These are phyloP conservation scores for Amanita brunnescens DNA, from an alignment of 768 basidiomycete species.

Conservation along the genomic window DNA sequence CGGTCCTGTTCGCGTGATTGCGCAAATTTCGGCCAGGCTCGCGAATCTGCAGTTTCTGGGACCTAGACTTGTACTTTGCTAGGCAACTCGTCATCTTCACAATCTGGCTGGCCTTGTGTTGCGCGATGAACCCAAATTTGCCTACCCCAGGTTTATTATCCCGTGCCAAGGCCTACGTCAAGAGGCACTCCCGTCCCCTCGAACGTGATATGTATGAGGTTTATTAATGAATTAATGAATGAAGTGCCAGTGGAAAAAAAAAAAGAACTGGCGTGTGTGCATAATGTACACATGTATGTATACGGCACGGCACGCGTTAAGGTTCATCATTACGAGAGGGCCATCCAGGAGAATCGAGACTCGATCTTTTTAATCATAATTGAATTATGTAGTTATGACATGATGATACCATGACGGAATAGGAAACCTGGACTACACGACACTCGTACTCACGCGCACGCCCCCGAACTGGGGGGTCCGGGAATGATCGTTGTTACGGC, in stretches of 20 bases:
- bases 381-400: no score
- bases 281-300: neutral
- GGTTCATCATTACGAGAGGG: neutral
- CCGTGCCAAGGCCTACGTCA: no score
- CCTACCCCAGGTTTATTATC: neutral
- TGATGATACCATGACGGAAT: neutral
- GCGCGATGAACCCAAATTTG: neutral
- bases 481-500: neutral
- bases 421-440: neutral
- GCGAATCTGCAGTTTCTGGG: neutral
- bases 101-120: neutral
- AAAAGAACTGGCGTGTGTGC: no score
- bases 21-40: neutral
- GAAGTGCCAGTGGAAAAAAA: no score
- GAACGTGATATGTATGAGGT: no score
- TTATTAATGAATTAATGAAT: no score
- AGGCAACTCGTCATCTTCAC: neutral
- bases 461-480: neutral
- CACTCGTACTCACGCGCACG: neutral
- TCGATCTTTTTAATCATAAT: no score
- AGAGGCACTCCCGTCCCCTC: neutral
- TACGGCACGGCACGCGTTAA: neutral
- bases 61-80: neutral
- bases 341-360: neutral
- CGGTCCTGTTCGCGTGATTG: slow-evolving; percentile 1